phyloP scores from a whole-genome alignment of 2,329 filamentous ascomycete genomes.

The Ceratocystis papillata region DNA sequence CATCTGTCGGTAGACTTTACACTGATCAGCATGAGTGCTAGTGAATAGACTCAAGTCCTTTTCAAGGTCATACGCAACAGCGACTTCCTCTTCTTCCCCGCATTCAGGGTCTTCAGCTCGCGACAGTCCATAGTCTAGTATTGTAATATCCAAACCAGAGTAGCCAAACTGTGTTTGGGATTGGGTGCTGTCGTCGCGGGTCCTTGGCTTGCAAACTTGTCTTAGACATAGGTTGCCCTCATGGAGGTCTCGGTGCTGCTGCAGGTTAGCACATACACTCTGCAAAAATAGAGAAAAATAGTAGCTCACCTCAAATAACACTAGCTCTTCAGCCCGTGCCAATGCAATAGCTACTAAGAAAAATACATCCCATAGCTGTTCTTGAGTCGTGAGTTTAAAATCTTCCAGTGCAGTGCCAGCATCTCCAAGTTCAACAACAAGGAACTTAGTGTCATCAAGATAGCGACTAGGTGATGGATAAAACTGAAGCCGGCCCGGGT shows the following conservation, averaged over 20 bases:
- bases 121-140: slow-evolving; percentile 55
- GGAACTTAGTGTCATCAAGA: slow-evolving; percentile 45
- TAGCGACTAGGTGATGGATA: slow-evolving; percentile 53
- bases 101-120: slow-evolving; percentile 40
- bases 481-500: slow-evolving; percentile 47
- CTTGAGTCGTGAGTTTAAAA: slow-evolving; percentile 38
- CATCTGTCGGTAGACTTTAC: slow-evolving; percentile 52
- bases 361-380: slow-evolving; percentile 54
- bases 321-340: slow-evolving; percentile 46
- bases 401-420: slow-evolving; percentile 51
- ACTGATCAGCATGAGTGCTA: slow-evolving; percentile 50
- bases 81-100: slow-evolving; percentile 32
- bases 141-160: slow-evolving; percentile 52
- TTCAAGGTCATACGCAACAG: slow-evolving; percentile 49
- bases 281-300: not conserved
- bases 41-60: slow-evolving; percentile 50
- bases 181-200: not conserved
- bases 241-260: slow-evolving; percentile 53
- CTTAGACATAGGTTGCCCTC: slow-evolving; percentile 54
- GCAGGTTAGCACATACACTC: slow-evolving; percentile 24
- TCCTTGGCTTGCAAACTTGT: slow-evolving; percentile 32
- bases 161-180: slow-evolving; percentile 38
- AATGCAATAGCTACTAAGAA: slow-evolving; percentile 50
- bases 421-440: slow-evolving; percentile 54
- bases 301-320: slow-evolving; percentile 48